Base-by-base conservation (phyloP, 305 asterid genomes). In the Rubia tinctorum region DNA sequence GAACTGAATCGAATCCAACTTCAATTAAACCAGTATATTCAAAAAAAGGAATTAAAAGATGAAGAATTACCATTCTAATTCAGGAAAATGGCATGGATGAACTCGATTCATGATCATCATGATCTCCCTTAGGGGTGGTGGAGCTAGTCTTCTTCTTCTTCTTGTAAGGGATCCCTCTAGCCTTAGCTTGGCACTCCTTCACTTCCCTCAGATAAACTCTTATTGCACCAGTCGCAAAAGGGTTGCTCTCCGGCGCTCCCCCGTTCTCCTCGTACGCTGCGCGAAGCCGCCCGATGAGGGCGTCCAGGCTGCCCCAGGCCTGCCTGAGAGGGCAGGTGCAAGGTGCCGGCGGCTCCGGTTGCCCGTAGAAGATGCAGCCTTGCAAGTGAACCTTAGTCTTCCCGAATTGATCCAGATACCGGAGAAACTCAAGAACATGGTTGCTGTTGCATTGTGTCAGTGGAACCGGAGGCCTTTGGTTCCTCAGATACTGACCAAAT, bases 251-350 rank as follows among this genome's bases (percentile, higher is more conserved):
- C 11, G 86, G 86, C 17, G 89, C 74, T 11, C 95, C 95, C 0
- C 95, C 95, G 82, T 89, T 85, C 83, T 88, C 93, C 80, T 88
- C 93, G 15, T 88, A 88, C 80, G 92, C 92, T 0, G 93, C 90
- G 1, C 93, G 82, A 7, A 88, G 87, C 78, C 90, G 73, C 53
- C 90, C 93, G 45, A 88, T 84, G 13, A 88, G 84, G 0, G 93
- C 90, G 12, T 88, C 93, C 0, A 88, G 85, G 81, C 91, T 86
- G 10, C 94, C 91, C 95, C 92, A 87, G 43, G 90, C 92, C 81
- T 89, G 95, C 73, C 88, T 84, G 8, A 87, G 71, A 11, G 95
- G 95, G 80, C 92, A 89, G 75, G 90, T 81, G 72, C 95, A 89
- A 3, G 95, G 91, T 2, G 89, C 86, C 14, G 95, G 95, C 43